phyloP scores from a whole-genome alignment of 1,139 yeast species.

The Magnusiomyces ingens region DNA sequence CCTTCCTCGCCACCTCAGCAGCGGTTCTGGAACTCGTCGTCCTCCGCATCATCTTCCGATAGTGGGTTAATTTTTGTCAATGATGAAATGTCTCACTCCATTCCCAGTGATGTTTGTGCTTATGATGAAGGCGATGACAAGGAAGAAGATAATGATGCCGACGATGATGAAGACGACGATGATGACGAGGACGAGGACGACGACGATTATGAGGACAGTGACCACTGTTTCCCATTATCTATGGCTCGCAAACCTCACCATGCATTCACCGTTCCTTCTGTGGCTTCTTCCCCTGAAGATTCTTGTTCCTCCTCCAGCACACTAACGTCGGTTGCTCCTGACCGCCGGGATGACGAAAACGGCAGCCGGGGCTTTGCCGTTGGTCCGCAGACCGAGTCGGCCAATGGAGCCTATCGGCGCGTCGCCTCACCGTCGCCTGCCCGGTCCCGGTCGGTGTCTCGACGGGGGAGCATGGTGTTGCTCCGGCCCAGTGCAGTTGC shows the following conservation, averaged over 20 bases:
- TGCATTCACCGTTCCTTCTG: conserved; percentile 10
- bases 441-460: background rate
- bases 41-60: no score
- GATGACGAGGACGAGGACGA: background rate
- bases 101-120: background rate
- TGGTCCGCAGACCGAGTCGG: background rate
- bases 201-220: no score
- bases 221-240: background rate
- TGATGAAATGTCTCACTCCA: no score
- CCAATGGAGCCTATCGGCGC: background rate
- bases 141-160: conserved; percentile 7
- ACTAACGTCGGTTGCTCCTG: no score
- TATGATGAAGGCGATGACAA: conserved; percentile 3
- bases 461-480: background rate
- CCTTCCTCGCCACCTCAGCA: no score
- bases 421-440: background rate
- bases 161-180: conserved; percentile 10
- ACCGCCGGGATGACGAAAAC: background rate
- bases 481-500: background rate
- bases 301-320: no score
- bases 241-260: conserved; percentile 5
- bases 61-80: no score
- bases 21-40: no score
- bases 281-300: conserved; percentile 1
- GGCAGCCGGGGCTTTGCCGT: background rate